A percentile compares a stretch with the other conserved stretches of the same genome.
Evolutionary conservation across 257 asterid genomes (phyloP).

Genomic region (Solanum chmielewskii): DNA sequence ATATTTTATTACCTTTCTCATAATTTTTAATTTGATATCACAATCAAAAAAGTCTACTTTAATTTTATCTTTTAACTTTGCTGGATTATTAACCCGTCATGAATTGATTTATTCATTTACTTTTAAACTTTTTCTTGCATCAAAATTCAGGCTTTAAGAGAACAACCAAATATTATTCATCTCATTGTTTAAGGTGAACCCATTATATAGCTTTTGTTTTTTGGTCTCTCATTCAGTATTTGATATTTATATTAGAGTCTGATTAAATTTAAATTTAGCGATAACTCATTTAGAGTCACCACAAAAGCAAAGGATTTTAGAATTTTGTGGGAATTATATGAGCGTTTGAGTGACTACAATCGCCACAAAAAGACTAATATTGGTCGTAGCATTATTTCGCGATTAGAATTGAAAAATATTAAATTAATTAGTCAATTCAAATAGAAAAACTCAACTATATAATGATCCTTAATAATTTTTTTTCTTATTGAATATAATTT

Average conservation of each 20-base stretch:
- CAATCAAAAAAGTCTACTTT: too few species aligned
- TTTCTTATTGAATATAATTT: background rate
- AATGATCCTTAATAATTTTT: background rate
- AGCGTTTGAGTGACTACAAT: background rate
- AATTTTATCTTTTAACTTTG: background rate
- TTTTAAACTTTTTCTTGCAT: background rate
- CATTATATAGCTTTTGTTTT: too few species aligned
- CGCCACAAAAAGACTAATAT: background rate
- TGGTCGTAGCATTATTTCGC: background rate
- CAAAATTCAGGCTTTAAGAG: background rate
- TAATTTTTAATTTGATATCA: too few species aligned
- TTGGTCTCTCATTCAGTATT: too few species aligned
- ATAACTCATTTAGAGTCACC: background rate
- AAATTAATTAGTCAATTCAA: background rate
- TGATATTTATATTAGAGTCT: too few species aligned
- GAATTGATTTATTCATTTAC: background rate
- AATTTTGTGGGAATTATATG: background rate
- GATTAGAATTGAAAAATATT: too few species aligned
- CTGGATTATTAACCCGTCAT: background rate
- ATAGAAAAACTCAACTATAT: background rate
- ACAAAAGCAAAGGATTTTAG: background rate
- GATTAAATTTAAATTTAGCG: too few species aligned
- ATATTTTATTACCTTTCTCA: background rate
- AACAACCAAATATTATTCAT: too few species aligned
- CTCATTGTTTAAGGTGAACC: too few species aligned